phyloP scores from a whole-genome alignment of 2,329 filamentous ascomycete genomes.

The Clathrospora elynae region DNA sequence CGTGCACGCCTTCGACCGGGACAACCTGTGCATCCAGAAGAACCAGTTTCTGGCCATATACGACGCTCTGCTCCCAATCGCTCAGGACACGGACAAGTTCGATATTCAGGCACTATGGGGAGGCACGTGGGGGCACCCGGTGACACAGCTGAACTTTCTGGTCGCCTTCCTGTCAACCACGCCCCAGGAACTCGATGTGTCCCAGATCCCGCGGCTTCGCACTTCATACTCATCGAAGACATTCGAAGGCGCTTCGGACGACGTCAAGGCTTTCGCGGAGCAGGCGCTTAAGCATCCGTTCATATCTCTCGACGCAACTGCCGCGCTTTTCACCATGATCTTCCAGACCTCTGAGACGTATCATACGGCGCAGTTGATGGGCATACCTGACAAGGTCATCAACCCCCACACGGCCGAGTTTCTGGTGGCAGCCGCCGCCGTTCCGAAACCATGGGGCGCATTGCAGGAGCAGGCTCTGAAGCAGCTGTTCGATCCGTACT shows the following conservation, averaged over 20 bases:
- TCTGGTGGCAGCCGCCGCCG: conserved; percentile 75
- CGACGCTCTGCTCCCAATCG: conserved; percentile 74
- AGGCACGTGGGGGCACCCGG: conserved; percentile 80
- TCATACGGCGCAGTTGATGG: conserved; percentile 59
- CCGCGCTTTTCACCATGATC: conserved; percentile 66
- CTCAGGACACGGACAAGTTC: conserved; percentile 65
- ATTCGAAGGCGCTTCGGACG: conserved; percentile 65
- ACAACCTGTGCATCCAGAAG: conserved; percentile 74
- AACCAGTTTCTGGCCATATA: conserved; percentile 83
- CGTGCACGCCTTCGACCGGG: conserved; percentile 79
- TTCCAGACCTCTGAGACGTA: conserved; percentile 64
- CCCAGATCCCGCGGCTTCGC: conserved; percentile 80
- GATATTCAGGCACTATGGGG: conserved; percentile 92
- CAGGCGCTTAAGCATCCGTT: conserved; percentile 81
- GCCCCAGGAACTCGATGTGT: conserved; percentile 78
- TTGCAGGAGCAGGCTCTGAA: conserved; percentile 77
- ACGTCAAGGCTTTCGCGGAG: conserved; percentile 64
- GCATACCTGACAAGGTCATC: conserved; percentile 65
- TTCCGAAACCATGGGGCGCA: conserved; percentile 75
- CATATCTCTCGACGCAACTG: conserved; percentile 83
- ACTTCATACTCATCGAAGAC: conserved; percentile 73
- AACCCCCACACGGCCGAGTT: conserved; percentile 79
- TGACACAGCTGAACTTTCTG: conserved; percentile 93
- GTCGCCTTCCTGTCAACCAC: conserved; percentile 80
- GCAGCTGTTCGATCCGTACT: conserved; percentile 80